Conservation (phyloP, 31 red algal species). For the Asparagopsis taxiformis region DNA sequence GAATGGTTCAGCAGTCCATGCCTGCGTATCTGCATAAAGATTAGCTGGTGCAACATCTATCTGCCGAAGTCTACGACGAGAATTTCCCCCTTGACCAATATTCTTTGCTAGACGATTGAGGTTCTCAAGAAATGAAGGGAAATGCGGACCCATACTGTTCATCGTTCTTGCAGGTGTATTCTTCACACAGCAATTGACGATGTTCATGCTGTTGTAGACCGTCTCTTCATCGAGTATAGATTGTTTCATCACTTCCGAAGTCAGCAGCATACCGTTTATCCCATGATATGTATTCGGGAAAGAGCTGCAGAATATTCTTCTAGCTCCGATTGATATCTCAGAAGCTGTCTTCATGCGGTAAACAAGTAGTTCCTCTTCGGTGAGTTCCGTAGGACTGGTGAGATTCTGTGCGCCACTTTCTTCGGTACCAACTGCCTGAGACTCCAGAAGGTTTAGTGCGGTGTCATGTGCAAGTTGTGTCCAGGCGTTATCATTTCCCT, state of each 20-base stretch:
- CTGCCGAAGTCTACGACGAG: slow-evolving; percentile 40
- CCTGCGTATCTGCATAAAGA: slow-evolving; percentile 46
- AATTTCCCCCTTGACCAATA: slow-evolving; percentile 36
- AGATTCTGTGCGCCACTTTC: neutral
- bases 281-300: slow-evolving; percentile 66
- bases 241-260: slow-evolving; percentile 30
- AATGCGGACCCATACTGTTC: slow-evolving; percentile 43
- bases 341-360: slow-evolving; percentile 29
- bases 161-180: slow-evolving; percentile 55
- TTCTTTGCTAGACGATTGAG: slow-evolving; percentile 33
- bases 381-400: neutral
- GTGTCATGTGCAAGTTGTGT: slow-evolving; percentile 63
- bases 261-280: slow-evolving; percentile 28
- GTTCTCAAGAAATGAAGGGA: slow-evolving; percentile 35
- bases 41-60: slow-evolving; percentile 41
- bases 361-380: slow-evolving; percentile 28
- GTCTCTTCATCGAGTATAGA: slow-evolving; percentile 38
- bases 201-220: slow-evolving; percentile 53
- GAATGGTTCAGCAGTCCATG: slow-evolving; percentile 19
- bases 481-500: slow-evolving; percentile 74
- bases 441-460: slow-evolving; percentile 51
- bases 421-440: slow-evolving; percentile 1
- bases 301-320: slow-evolving; percentile 65
- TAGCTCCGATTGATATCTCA: slow-evolving; percentile 33
- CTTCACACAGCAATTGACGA: slow-evolving; percentile 51